Evolutionary conservation across 768 basidiomycete species (phyloP).

Genomic region (Rhizopogon vesiculosus): DNA sequence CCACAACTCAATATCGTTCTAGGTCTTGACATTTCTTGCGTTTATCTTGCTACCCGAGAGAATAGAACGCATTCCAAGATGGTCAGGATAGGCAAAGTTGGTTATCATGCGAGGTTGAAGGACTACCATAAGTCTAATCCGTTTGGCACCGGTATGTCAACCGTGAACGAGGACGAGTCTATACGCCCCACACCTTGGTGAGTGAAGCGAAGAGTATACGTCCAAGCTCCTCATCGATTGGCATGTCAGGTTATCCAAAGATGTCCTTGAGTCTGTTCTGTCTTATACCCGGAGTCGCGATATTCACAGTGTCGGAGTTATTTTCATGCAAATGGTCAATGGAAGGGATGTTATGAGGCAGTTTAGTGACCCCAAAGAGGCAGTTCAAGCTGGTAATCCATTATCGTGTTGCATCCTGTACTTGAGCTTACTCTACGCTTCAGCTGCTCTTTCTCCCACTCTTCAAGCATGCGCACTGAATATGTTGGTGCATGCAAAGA

Average conservation of each 20-base stretch:
- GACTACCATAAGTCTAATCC: slow-evolving; percentile 86
- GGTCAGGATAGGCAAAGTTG: slow-evolving; percentile 71
- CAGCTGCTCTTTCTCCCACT: slow-evolving; percentile 50
- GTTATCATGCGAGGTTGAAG: slow-evolving; percentile 65
- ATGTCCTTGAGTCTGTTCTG: slow-evolving; percentile 75
- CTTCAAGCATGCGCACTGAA: slow-evolving; percentile 48
- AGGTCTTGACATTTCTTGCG: slow-evolving; percentile 57
- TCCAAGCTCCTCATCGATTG: neutral
- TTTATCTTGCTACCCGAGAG: slow-evolving; percentile 55
- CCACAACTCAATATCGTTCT: slow-evolving; percentile 1
- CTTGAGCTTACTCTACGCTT: neutral
- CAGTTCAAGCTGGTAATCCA: slow-evolving; percentile 50
- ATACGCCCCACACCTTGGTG: slow-evolving; percentile 27
- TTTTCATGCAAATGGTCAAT: slow-evolving; percentile 82
- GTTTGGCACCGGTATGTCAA: slow-evolving; percentile 38
- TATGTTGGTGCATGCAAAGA: slow-evolving; percentile 60
- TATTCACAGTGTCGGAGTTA: slow-evolving; percentile 75
- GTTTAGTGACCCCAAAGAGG: slow-evolving; percentile 51
- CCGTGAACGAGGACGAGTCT: slow-evolving; percentile 15
- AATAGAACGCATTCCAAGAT: slow-evolving; percentile 51
- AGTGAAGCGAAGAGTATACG: neutral
- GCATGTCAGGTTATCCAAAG: slow-evolving; percentile 60
- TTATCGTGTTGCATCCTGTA: neutral
- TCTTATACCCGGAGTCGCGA: slow-evolving; percentile 75
- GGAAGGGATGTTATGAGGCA: slow-evolving; percentile 62